These are phyloP conservation scores for Russula virescens DNA, from an alignment of 768 basidiomycete species.

Conservation along the genomic window DNA sequence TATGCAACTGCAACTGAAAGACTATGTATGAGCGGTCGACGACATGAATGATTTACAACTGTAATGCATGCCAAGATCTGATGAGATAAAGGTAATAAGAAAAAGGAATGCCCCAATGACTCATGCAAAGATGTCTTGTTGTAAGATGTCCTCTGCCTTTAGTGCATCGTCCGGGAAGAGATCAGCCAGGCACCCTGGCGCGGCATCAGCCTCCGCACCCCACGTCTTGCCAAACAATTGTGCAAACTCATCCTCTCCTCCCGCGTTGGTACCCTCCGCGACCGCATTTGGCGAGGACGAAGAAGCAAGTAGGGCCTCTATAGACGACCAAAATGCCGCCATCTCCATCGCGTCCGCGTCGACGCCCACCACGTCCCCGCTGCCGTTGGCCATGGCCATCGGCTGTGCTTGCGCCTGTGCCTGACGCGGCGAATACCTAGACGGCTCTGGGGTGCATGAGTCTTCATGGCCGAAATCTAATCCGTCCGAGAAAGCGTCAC, in stretches of 20 bases:
- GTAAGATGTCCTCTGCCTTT: constrained; percentile 17
- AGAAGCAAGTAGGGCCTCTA: constrained; percentile 15
- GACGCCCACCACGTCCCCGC: background rate
- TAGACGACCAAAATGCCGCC: constrained; percentile 14
- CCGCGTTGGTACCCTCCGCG: background rate
- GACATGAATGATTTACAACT: background rate
- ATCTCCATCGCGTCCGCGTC: constrained; percentile 8
- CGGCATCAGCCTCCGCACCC: background rate
- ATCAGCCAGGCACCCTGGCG: background rate
- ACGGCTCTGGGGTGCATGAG: background rate
- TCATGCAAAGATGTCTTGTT: constrained; percentile 14
- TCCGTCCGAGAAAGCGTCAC: constrained; percentile 26
- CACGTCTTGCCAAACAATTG: constrained; percentile 2
- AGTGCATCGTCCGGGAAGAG: background rate
- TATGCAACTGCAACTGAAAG: too few species aligned
- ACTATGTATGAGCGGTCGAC: background rate
- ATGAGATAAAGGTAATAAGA: background rate
- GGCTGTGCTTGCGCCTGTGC: background rate
- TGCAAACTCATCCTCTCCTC: constrained; percentile 1
- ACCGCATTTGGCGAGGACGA: background rate
- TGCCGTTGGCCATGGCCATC: background rate
- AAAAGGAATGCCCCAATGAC: background rate
- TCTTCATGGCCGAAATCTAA: constrained; percentile 4
- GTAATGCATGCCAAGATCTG: background rate
- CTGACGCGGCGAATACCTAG: background rate